phyloP scores from a whole-genome alignment of 345 rosid genomes.

The Pelargonium nanum region DNA sequence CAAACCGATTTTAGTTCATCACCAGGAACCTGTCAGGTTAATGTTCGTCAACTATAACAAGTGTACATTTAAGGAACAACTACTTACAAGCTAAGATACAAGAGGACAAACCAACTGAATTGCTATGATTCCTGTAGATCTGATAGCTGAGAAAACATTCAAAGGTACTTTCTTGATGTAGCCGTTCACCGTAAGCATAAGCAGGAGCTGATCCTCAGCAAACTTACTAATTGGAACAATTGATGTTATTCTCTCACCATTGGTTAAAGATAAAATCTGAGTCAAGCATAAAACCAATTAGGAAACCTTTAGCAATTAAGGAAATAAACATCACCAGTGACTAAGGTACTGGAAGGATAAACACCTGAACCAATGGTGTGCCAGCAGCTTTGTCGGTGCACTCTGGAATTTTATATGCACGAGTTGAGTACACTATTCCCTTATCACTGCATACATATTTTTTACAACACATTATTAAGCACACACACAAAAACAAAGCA shows the following conservation, averaged over 20 bases:
- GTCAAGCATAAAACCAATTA: slow-evolving; percentile 12
- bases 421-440: slow-evolving; percentile 87
- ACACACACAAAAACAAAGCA: too few relatives aligned
- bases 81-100: slow-evolving; percentile 3
- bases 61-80: neutral
- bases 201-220: slow-evolving; percentile 62
- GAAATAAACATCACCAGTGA: neutral
- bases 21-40: slow-evolving; percentile 62
- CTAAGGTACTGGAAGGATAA: slow-evolving; percentile 5
- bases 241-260: slow-evolving; percentile 95
- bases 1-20: slow-evolving; percentile 94
- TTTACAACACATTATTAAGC: too few relatives aligned
- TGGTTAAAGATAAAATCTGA: slow-evolving; percentile 78
- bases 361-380: slow-evolving; percentile 83
- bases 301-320: slow-evolving; percentile 10
- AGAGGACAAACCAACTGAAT: slow-evolving; percentile 70
- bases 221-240: slow-evolving; percentile 84
- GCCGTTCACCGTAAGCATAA: slow-evolving; percentile 91
- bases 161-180: slow-evolving; percentile 94
- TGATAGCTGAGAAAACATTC: slow-evolving; percentile 69
- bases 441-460: slow-evolving; percentile 46
- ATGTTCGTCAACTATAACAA: slow-evolving; percentile 3
- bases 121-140: slow-evolving; percentile 95
- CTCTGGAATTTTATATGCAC: slow-evolving; percentile 93
- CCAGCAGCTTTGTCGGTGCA: slow-evolving; percentile 87